These are phyloP conservation scores for Neurospora sp. DNA, from an alignment of 495 filamentous ascomycete species.

Conservation along the genomic window DNA sequence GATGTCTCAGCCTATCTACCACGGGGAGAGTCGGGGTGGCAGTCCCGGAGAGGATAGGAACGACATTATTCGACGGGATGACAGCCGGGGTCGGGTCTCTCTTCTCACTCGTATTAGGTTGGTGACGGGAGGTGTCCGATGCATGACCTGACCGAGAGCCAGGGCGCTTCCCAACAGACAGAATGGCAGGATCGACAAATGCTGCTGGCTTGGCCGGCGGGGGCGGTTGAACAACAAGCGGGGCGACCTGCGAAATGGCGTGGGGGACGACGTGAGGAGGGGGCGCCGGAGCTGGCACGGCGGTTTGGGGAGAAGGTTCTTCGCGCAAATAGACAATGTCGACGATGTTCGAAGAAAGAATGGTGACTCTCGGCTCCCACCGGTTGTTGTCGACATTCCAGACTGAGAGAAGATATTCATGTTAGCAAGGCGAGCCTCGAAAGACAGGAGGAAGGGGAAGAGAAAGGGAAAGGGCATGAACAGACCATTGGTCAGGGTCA, in stretches of 20 bases:
- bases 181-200: slow-evolving; percentile 47
- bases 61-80: slow-evolving; percentile 1
- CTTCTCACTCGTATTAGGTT: slow-evolving; percentile 28
- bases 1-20: slow-evolving; percentile 4
- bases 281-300: not conserved
- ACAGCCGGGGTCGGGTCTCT: slow-evolving; percentile 17
- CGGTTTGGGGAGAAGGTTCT: slow-evolving; percentile 3
- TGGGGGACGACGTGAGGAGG: not conserved
- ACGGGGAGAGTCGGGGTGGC: slow-evolving; percentile 7
- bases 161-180: slow-evolving; percentile 35
- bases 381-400: slow-evolving; percentile 17
- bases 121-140: slow-evolving; percentile 11
- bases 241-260: not conserved
- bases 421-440: slow-evolving; percentile 1
- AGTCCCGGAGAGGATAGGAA: not conserved
- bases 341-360: slow-evolving; percentile 28
- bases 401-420: slow-evolving; percentile 5
- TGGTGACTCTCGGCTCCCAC: slow-evolving; percentile 26
- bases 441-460: not conserved
- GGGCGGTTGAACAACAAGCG: slow-evolving; percentile 1
- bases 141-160: slow-evolving; percentile 9
- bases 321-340: slow-evolving; percentile 25
- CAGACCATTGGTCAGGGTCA: slow-evolving; percentile 74
- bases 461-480: not conserved
- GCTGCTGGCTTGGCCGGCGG: slow-evolving; percentile 11